phyloP scores from a whole-genome alignment of 2,329 filamentous ascomycete genomes.

The Epichloe uncinata region DNA sequence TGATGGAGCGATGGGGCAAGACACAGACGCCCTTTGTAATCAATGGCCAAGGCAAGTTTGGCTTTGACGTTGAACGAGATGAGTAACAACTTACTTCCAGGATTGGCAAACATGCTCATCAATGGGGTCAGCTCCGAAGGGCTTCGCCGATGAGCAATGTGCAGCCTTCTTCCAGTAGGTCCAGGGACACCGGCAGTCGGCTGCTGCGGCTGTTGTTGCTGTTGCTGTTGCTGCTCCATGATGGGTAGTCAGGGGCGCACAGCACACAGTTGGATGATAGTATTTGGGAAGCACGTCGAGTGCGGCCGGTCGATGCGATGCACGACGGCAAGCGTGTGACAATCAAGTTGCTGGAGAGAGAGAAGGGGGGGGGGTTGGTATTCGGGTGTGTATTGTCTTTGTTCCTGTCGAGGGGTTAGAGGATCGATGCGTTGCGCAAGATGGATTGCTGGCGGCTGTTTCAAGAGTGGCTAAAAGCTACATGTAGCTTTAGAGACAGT shows the following conservation, averaged over 20 bases:
- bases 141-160: constrained; percentile 94
- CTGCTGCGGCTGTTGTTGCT: constrained; percentile 43
- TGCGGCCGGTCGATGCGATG: constrained; percentile 14
- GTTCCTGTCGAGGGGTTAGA: background rate
- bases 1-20: background rate
- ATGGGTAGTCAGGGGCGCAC: constrained; percentile 34
- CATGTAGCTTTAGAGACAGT: constrained; percentile 10
- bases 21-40: background rate
- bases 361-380: background rate
- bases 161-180: constrained; percentile 75
- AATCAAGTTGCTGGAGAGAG: background rate
- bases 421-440: background rate
- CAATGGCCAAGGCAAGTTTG: background rate
- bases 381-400: background rate
- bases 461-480: background rate
- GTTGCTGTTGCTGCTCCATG: constrained; percentile 44
- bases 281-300: constrained; percentile 25
- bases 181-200: constrained; percentile 49
- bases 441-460: background rate
- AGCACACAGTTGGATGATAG: constrained; percentile 3
- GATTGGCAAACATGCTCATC: constrained; percentile 77
- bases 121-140: constrained; percentile 93
- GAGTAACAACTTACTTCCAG: constrained; percentile 42
- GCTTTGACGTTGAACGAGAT: background rate
- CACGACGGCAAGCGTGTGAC: background rate